Conservation (phyloP, 2,329 filamentous ascomycete species). For the Talaromyces sp. region DNA sequence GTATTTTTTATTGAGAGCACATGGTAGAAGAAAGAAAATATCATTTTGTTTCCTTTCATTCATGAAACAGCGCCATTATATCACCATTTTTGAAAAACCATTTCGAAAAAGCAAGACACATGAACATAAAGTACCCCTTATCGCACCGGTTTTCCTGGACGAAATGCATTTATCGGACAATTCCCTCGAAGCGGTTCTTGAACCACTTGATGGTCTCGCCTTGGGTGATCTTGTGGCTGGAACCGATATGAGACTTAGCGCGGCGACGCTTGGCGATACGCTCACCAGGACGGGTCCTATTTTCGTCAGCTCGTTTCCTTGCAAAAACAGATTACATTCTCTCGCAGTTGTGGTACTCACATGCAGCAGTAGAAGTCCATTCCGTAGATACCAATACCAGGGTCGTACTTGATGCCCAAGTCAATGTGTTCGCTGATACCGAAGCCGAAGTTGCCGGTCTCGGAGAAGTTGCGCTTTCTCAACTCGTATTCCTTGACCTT, state of each 20-base stretch:
- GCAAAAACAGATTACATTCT: background rate
- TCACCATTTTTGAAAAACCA: conserved; percentile 17
- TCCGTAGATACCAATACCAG: conserved; percentile 96
- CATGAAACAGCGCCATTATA: conserved; percentile 27
- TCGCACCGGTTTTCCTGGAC: conserved; percentile 18
- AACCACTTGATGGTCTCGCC: conserved; percentile 98
- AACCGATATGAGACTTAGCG: conserved; percentile 78
- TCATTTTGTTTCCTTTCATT: conserved; percentile 25
- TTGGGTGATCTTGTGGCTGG: conserved; percentile 89
- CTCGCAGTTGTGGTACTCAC: conserved; percentile 49
- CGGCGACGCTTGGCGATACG: conserved; percentile 94
- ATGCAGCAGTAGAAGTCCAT: conserved; percentile 99
- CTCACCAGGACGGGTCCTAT: conserved; percentile 90
- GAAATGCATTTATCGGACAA: conserved; percentile 77
- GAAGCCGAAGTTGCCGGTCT: conserved; percentile 99
- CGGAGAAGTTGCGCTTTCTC: conserved; percentile 98
- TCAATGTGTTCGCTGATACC: conserved; percentile 99
- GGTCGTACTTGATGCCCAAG: conserved; percentile 99
- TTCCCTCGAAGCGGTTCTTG: conserved; percentile 94
- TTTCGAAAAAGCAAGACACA: conserved; percentile 19
- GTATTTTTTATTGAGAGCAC: conserved; percentile 20
- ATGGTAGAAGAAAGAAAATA: conserved; percentile 18
- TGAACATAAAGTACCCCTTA: conserved; percentile 15
- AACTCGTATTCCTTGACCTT: conserved; percentile 99
- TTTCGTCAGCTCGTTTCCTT: background rate